Evolutionary conservation across 176 grass and related monocot species (phyloP), one percentile per base, ranked within the genome.

Genomic region (Oryza officinalis): DNA sequence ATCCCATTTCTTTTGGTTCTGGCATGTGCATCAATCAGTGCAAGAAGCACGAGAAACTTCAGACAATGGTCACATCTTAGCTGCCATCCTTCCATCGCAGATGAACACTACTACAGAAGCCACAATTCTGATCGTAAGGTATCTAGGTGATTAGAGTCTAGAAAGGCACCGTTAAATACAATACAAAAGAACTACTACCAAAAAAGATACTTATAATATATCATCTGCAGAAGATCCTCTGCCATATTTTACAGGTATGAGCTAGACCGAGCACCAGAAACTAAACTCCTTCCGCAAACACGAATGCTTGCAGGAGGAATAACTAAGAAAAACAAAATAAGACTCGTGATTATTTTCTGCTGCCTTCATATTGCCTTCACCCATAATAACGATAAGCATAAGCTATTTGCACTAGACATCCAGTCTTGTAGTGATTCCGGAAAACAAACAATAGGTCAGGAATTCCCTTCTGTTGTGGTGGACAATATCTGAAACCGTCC

Each of bases 181-280:
- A 37, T 86, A 82, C 72, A 73, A 13, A 28, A 41, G 44, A 35
- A 35, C 33, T 35, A 83, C 60, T 11, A 59, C 75, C 66, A 84
- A 47, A 57, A n/a, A 30, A 14, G 46, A 71, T 81, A 13, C 43
- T 45, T 45, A 81, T 77, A 72, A 30, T 30, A 66, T 64, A 50
- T 54, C 72, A 81, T 86, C 60, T 31, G 74, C 83, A 86, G 60
- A 83, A 65, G 20, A 66, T 59, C 63, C 60, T 68, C 74, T 79
- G 84, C 80, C 86, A 90, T 90, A 82, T 86, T 67, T 74, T 90
- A 90, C 84, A 86, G 74, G 69, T 83, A 69, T 87, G 78, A 81
- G 47, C 78, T 81, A 81, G 37, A 25, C 8, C 57, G 57, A 46
- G 20, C 71, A 45, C 18, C 73, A 75, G 10, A 57, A 59, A 75